A percentile compares a stretch with the other conserved stretches of the same genome.
Evolutionary conservation across 2,329 filamentous ascomycete genomes (phyloP).

Genomic region (Neocucurbitaria cava): DNA sequence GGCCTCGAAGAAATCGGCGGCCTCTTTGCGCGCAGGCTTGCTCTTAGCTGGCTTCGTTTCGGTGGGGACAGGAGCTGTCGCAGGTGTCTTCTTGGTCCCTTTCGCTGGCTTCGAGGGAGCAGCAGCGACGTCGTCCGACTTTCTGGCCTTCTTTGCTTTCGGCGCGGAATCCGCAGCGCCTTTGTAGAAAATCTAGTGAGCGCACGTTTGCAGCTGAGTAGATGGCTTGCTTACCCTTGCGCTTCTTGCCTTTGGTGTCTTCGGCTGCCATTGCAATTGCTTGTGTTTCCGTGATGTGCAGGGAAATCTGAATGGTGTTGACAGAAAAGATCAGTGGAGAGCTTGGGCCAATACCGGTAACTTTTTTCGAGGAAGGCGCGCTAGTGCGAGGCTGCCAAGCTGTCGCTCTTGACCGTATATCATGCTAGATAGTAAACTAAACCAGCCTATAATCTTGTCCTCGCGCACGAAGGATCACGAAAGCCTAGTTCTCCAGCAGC

Average conservation of each 20-base stretch:
- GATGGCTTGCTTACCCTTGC: slow-evolving; percentile 54
- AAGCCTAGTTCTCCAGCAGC: background rate
- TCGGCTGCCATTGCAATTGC: slow-evolving; percentile 59
- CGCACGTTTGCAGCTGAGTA: slow-evolving; percentile 6
- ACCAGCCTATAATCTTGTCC: background rate
- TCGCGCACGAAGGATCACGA: background rate
- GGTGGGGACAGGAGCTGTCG: slow-evolving; percentile 20
- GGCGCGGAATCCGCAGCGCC: slow-evolving; percentile 43
- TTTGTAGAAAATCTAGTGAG: slow-evolving; percentile 23
- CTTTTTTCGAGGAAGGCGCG: slow-evolving; percentile 37
- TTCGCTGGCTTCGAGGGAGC: slow-evolving; percentile 25
- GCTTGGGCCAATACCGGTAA: slow-evolving; percentile 34
- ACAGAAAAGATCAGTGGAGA: slow-evolving; percentile 43
- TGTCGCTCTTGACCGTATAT: background rate
- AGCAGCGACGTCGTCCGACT: slow-evolving; percentile 37
- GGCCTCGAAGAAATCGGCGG: slow-evolving; percentile 44
- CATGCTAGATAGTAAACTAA: background rate
- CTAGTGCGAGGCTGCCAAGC: slow-evolving; percentile 32
- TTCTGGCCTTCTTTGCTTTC: slow-evolving; percentile 50
- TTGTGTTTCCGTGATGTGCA: slow-evolving; percentile 14
- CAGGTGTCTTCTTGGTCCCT: slow-evolving; percentile 28
- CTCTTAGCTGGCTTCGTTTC: slow-evolving; percentile 19
- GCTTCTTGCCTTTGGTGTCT: slow-evolving; percentile 61
- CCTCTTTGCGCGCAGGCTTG: slow-evolving; percentile 45
- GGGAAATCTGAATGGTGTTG: slow-evolving; percentile 16